A percentile compares a stretch with the other conserved stretches of the same genome.
Evolutionary conservation across 2,329 filamentous ascomycete species (phyloP).

Genomic region (Metarhizium anisopliae): DNA sequence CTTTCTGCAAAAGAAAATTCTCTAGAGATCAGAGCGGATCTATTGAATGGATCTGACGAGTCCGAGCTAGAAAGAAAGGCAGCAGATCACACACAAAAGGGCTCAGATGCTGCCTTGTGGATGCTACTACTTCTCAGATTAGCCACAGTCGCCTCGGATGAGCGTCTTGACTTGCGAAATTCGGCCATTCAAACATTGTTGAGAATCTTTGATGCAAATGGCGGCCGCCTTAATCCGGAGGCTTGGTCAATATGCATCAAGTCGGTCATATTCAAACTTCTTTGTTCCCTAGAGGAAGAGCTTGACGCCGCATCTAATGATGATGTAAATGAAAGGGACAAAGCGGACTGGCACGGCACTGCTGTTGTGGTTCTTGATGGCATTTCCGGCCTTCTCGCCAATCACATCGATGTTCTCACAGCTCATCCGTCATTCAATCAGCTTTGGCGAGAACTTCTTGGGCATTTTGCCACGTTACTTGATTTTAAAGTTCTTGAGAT

Average conservation of each 20-base stretch:
- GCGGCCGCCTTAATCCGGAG: slow-evolving; percentile 65
- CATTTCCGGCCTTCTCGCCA: slow-evolving; percentile 62
- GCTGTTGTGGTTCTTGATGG: slow-evolving; percentile 66
- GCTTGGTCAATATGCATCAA: slow-evolving; percentile 80
- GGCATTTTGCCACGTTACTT: slow-evolving; percentile 56
- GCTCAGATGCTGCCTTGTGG: slow-evolving; percentile 67
- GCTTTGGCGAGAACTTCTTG: slow-evolving; percentile 68
- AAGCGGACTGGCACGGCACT: slow-evolving; percentile 62
- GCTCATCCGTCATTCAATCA: slow-evolving; percentile 56
- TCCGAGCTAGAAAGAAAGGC: slow-evolving; percentile 50
- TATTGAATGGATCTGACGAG: slow-evolving; percentile 41
- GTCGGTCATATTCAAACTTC: slow-evolving; percentile 69
- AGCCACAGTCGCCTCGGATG: slow-evolving; percentile 62
- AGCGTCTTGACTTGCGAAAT: slow-evolving; percentile 67
- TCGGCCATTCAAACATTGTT: slow-evolving; percentile 87
- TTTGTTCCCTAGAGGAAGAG: slow-evolving; percentile 58
- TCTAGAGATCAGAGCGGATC: slow-evolving; percentile 47
- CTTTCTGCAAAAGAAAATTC: slow-evolving; percentile 53
- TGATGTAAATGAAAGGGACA: slow-evolving; percentile 31
- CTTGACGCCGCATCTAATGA: slow-evolving; percentile 31
- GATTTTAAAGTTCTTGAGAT: slow-evolving; percentile 58
- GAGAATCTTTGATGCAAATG: slow-evolving; percentile 86
- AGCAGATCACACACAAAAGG: slow-evolving; percentile 46
- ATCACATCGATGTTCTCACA: slow-evolving; percentile 66
- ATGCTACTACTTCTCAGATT: slow-evolving; percentile 65